Evolutionary conservation across 306 rosid genomes (phyloP), one percentile per base, ranked within the genome.

Genomic region (Malus orientalis): DNA sequence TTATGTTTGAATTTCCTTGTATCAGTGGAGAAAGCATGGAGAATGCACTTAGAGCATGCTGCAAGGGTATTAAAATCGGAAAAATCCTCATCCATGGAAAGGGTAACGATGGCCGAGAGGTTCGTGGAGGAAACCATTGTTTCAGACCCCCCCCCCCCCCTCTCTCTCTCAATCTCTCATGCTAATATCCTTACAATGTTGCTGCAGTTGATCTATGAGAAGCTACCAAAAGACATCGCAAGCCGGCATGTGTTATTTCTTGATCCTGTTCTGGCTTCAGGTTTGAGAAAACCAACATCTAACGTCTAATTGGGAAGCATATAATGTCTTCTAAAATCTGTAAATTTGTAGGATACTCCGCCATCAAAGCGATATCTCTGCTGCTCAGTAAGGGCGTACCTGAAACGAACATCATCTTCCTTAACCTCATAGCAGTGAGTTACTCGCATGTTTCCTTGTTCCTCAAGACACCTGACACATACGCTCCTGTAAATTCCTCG

Each of bases 11-110:
- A 49, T 27, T 64, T 47, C 45, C n/a, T n/a, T 8, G 27, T 20
- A 55, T 3, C 68, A 76, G 80, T 36, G 80, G 80, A 33, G 80
- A 76, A 57, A 76, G 80, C 68, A 76, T 76, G 80, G 80, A 76
- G 67, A 76, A 76, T 25, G 80, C 80, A 40, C 68, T 76, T 0
- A 76, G 80, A 76, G 80, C 80, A 68, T 76, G 80, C 9, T 68
- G 74, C 18, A 76, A 76, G 51, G 80, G 80, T 55, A 57, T 76
- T 44, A 76, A 76, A 76, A 38, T 76, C 33, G 80, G 80, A 32
- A 76, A 76, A 42, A 76, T 76, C 44, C 80, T 76, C 80, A 76
- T 68, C 59, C 80, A 57, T 14, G 74, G 68, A 76, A 59, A 76
- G 74, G 74, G 80, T 68, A 58, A 40, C 45, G 58, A 57, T 19